phyloP scores from a whole-genome alignment of 768 basidiomycete genomes.

The Boletellus sp. region DNA sequence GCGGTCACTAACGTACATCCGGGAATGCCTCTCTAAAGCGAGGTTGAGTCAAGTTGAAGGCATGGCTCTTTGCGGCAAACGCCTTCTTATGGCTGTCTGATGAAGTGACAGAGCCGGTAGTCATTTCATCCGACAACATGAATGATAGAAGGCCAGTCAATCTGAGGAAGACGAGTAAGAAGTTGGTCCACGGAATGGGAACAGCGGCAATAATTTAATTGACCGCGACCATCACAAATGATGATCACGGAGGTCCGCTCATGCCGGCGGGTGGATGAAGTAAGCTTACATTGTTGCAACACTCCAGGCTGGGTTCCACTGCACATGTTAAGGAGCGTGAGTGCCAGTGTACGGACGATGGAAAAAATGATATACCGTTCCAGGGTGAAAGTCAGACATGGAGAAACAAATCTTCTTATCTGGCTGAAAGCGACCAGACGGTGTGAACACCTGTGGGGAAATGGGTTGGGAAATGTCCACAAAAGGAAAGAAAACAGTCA shows the following conservation, averaged over 20 bases:
- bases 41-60: conserved; percentile 76
- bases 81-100: conserved; percentile 72
- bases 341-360: not conserved
- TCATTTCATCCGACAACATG: conserved; percentile 96
- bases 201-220: conserved; percentile 11
- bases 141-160: conserved; percentile 91
- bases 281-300: conserved; percentile 83
- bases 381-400: conserved; percentile 95
- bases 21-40: conserved; percentile 88
- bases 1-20: conserved; percentile 55
- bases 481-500: not conserved
- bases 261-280: conserved; percentile 1
- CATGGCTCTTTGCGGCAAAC: conserved; percentile 77
- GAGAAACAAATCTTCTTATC: conserved; percentile 98
- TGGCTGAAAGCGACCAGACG: conserved; percentile 85
- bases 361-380: conserved; percentile 53
- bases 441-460: conserved; percentile 76
- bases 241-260: conserved; percentile 7
- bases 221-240: conserved; percentile 14
- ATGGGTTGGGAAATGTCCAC: conserved; percentile 6
- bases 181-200: not conserved
- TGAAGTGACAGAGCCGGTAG: conserved; percentile 86
- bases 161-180: conserved; percentile 39
- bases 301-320: conserved; percentile 98
- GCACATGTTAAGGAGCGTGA: conserved; percentile 2